A percentile compares a stretch with the other conserved stretches of the same genome.
These are phyloP conservation scores for Yamadazyma friedrichii DNA, from an alignment of 1,139 yeast genomes.

Conservation along the genomic window DNA sequence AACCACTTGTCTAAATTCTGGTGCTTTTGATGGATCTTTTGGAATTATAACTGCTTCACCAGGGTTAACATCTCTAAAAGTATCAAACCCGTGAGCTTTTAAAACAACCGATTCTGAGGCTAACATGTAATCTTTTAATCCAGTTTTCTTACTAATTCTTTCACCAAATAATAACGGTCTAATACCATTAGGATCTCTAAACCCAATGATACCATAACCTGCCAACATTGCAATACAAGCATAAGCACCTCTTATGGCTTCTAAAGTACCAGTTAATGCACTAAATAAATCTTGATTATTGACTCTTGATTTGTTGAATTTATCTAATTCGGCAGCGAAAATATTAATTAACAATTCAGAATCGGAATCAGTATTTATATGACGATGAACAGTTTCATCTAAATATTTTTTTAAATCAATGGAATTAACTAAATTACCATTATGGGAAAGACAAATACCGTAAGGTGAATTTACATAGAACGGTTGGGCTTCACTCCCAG, in stretches of 20 bases:
- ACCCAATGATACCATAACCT: slow-evolving; percentile 93
- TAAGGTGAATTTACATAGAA: slow-evolving; percentile 97
- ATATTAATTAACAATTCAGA: slow-evolving; percentile 85
- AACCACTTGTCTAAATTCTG: slow-evolving; percentile 87
- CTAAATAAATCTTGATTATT: slow-evolving; percentile 85
- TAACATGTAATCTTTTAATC: slow-evolving; percentile 87
- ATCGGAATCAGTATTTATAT: slow-evolving; percentile 94
- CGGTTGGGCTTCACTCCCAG: slow-evolving; percentile 98
- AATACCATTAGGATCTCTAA: slow-evolving; percentile 96
- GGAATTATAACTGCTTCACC: slow-evolving; percentile 97
- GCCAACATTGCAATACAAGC: slow-evolving; percentile 96
- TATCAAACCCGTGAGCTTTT: slow-evolving; percentile 86
- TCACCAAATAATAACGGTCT: slow-evolving; percentile 89
- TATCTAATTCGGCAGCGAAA: slow-evolving; percentile 89
- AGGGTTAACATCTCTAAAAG: slow-evolving; percentile 79
- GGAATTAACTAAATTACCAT: slow-evolving; percentile 92
- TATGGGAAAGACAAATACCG: slow-evolving; percentile 87
- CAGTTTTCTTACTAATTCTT: slow-evolving; percentile 62
- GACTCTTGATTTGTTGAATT: slow-evolving; percentile 89
- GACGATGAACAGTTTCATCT: slow-evolving; percentile 95
- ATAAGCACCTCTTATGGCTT: slow-evolving; percentile 86
- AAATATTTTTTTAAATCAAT: slow-evolving; percentile 70
- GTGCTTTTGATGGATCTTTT: slow-evolving; percentile 48
- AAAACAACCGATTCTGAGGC: slow-evolving; percentile 95
- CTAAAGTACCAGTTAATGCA: slow-evolving; percentile 81